Percentiles rank a stretch among this genome's conserved stretches.
These are phyloP conservation scores for Picea abies DNA, from an alignment of 83 land plant genomes.

Conservation along the genomic window DNA sequence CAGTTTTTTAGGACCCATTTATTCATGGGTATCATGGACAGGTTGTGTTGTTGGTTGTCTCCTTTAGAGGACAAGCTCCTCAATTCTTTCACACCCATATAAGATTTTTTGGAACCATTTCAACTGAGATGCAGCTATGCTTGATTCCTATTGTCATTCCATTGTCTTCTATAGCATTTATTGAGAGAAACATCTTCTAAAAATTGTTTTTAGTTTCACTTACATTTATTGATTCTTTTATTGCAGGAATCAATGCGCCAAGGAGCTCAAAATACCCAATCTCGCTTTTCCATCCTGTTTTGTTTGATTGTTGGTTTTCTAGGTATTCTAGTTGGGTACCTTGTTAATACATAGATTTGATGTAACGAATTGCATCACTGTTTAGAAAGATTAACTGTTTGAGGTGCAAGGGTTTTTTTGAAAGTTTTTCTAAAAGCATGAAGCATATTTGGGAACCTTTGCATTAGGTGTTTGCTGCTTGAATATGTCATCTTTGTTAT, in stretches of 20 bases:
- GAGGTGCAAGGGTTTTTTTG: slow-evolving; percentile 1
- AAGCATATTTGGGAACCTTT: not conserved
- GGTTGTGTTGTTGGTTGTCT: not conserved
- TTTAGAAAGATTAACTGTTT: not conserved
- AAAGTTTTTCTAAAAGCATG: not conserved
- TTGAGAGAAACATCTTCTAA: not conserved
- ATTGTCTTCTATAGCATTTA: not conserved
- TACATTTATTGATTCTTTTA: not conserved
- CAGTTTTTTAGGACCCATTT: not conserved
- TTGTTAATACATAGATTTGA: not conserved
- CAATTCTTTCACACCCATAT: not conserved
- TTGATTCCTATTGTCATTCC: not conserved
- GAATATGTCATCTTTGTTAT: not conserved
- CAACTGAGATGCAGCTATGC: no score
- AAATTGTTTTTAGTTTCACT: not conserved
- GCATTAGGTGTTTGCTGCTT: not conserved
- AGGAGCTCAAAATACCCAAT: not conserved
- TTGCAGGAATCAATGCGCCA: slow-evolving; percentile 1
- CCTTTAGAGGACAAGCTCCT: not conserved
- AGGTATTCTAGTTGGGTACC: slow-evolving; percentile 2
- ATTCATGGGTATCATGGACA: no score
- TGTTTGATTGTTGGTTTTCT: no score
- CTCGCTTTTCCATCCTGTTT: not conserved
- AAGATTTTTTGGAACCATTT: not conserved
- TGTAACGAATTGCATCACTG: not conserved